Conservation (phyloP, 306 rosid species). For the Quercus gilva region DNA sequence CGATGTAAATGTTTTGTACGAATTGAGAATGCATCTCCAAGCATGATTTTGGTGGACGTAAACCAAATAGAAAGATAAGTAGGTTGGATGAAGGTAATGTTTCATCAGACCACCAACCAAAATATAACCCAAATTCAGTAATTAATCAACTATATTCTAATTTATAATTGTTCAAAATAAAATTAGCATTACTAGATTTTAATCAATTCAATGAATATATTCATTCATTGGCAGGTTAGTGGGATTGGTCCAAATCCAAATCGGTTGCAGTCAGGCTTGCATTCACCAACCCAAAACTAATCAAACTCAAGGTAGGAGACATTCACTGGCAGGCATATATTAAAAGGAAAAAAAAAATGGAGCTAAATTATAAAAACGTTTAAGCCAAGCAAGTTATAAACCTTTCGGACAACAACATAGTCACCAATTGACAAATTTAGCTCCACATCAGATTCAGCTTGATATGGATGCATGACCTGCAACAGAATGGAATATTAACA, state of each 20-base stretch:
- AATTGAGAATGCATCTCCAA: background rate
- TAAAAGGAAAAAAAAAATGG: background rate
- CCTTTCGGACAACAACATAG: constrained; percentile 88
- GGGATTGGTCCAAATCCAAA: background rate
- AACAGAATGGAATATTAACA: constrained; percentile 13
- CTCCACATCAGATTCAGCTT: constrained; percentile 83
- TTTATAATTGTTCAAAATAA: background rate
- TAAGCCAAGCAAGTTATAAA: constrained; percentile 27
- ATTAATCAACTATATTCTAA: background rate
- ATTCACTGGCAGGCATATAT: background rate
- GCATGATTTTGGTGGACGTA: background rate
- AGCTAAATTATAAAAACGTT: constrained; percentile 4
- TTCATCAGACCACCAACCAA: background rate
- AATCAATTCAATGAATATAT: background rate
- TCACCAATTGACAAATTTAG: constrained; percentile 82
- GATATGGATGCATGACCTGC: constrained; percentile 81
- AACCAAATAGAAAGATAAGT: background rate
- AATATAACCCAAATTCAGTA: background rate
- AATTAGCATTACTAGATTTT: background rate
- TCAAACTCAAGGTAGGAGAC: background rate
- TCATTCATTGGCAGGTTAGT: background rate
- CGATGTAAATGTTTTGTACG: background rate
- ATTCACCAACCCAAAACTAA: background rate
- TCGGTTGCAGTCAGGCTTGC: background rate
- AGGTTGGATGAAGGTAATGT: background rate